These are phyloP conservation scores for Alternaria ethzedia DNA, from an alignment of 2,329 filamentous ascomycete species.

Conservation along the genomic window DNA sequence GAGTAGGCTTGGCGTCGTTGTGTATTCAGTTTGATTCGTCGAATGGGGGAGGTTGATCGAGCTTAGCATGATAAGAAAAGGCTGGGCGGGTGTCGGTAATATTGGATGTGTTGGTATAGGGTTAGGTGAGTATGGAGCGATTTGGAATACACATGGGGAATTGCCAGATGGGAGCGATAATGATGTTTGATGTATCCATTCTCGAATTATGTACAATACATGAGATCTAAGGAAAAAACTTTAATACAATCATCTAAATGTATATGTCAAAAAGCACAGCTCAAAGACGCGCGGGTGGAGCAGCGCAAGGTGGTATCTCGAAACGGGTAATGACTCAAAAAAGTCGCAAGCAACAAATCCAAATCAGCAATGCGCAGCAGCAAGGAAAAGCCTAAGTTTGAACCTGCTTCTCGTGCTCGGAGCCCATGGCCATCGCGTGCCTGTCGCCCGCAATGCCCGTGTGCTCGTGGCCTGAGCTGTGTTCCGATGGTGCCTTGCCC, in stretches of 20 bases:
- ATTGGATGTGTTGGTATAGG: neutral
- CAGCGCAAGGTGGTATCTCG: conserved; percentile 40
- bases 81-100: neutral
- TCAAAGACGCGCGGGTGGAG: conserved; percentile 21
- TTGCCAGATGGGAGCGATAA: neutral
- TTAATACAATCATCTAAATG: conserved; percentile 7
- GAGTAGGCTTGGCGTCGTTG: conserved; percentile 19
- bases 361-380: conserved; percentile 9
- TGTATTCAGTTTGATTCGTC: neutral
- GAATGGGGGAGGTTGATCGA: neutral
- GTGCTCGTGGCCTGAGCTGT: conserved; percentile 51
- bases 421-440: conserved; percentile 56
- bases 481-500: conserved; percentile 58
- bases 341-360: conserved; percentile 13
- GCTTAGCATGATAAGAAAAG: conserved; percentile 26
- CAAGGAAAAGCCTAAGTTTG: conserved; percentile 12
- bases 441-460: conserved; percentile 60
- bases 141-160: neutral
- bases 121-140: neutral
- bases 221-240: neutral
- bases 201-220: conserved; percentile 23
- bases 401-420: conserved; percentile 49
- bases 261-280: conserved; percentile 16
- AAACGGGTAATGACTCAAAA: conserved; percentile 30
- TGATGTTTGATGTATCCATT: conserved; percentile 8